phyloP scores from a whole-genome alignment of 495 filamentous ascomycete genomes.

The Barbatosphaeria neglecta region DNA sequence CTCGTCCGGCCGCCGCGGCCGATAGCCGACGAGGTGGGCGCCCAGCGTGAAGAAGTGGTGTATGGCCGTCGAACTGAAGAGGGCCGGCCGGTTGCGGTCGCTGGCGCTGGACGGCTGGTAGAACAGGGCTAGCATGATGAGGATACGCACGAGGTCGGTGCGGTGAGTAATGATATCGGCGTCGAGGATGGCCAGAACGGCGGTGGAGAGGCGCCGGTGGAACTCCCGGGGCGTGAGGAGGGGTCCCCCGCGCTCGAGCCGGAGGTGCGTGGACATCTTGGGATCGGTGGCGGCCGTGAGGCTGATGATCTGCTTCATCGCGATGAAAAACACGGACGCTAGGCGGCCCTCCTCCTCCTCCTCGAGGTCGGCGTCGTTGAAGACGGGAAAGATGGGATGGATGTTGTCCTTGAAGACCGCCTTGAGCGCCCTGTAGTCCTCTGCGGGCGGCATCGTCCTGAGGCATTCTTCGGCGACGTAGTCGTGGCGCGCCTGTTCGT shows the following conservation, averaged over 20 bases:
- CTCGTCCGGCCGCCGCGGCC: constrained; percentile 11
- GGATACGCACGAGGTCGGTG: constrained; percentile 13
- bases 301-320: constrained; percentile 29
- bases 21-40: constrained; percentile 36
- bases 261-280: constrained; percentile 21
- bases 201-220: constrained; percentile 14
- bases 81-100: constrained; percentile 17
- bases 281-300: constrained; percentile 32
- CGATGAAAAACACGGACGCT: constrained; percentile 2
- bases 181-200: constrained; percentile 16
- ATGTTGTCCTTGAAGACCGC: constrained; percentile 30
- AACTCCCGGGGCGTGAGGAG: constrained; percentile 19
- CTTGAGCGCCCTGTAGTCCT: constrained; percentile 9
- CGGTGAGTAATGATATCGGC: constrained; percentile 15
- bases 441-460: neutral
- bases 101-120: constrained; percentile 17
- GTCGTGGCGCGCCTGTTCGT: neutral
- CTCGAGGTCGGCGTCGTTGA: constrained; percentile 16
- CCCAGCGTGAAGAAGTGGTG: constrained; percentile 53
- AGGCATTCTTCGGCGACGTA: neutral
- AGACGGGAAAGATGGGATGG: constrained; percentile 27
- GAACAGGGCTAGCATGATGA: constrained; percentile 18
- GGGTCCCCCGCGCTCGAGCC: constrained; percentile 13
- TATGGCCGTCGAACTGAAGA: constrained; percentile 17
- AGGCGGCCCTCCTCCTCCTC: neutral